phyloP scores from a whole-genome alignment of 495 filamentous ascomycete genomes.

The Daldinia caldariorum region DNA sequence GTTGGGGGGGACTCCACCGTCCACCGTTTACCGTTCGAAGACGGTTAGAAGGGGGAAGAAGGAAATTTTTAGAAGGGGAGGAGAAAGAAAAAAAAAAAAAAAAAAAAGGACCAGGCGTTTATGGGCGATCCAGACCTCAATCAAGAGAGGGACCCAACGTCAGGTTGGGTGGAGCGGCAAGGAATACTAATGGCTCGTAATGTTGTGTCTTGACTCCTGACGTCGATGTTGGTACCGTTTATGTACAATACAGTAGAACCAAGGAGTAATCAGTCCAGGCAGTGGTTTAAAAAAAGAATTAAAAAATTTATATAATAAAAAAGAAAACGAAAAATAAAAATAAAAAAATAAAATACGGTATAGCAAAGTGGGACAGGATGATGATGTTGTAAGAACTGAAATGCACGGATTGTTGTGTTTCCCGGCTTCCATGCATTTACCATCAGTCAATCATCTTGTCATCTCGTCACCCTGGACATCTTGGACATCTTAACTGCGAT shows the following conservation, averaged over 20 bases:
- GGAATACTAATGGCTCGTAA: constrained; percentile 35
- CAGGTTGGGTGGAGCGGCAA: constrained; percentile 44
- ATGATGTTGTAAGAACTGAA: constrained; percentile 39
- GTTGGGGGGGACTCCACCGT: constrained; percentile 34
- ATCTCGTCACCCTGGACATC: too few relatives aligned
- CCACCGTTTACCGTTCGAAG: neutral
- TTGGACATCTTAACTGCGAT: constrained; percentile 38
- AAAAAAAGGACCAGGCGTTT: constrained; percentile 31
- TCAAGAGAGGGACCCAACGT: constrained; percentile 35
- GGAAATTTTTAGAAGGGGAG: constrained; percentile 31
- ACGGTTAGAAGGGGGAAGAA: constrained; percentile 16
- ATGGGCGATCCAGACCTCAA: constrained; percentile 42
- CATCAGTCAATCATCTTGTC: constrained; percentile 40
- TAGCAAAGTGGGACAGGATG: constrained; percentile 32
- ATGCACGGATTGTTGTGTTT: constrained; percentile 16
- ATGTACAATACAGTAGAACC: neutral
- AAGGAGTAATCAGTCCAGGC: neutral
- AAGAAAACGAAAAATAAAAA: too few relatives aligned
- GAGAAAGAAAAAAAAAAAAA: too few relatives aligned
- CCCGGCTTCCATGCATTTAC: constrained; percentile 24
- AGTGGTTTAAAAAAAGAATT: too few relatives aligned
- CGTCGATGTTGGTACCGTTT: constrained; percentile 27
- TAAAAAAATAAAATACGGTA: constrained; percentile 12
- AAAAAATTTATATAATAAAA: too few relatives aligned
- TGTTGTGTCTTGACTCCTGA: constrained; percentile 44